Evolutionary conservation across 1,284 basidiomycete genomes (phyloP), one percentile per base, ranked within the genome.

Genomic region (Thecaphora frezii): DNA sequence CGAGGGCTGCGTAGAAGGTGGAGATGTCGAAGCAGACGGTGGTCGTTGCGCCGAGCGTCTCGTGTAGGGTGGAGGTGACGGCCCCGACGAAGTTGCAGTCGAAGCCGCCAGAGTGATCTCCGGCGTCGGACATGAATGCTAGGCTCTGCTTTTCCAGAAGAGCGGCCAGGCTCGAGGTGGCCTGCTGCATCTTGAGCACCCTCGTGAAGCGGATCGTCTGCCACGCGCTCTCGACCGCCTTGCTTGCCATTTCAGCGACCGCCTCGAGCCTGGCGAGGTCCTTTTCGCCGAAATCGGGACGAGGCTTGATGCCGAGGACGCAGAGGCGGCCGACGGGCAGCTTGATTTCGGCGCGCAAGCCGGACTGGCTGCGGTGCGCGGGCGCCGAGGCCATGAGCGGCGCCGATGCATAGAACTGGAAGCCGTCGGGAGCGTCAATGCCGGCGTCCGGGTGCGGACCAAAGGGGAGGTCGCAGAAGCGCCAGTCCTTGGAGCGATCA

Each of bases 321-420:
- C 40, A 41, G 9, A 41, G 23, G n/a, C 23, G 40, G 33, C 33
- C 33, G 8, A 36, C 18, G 10, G 33, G 16, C 7, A 36, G 12
- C 33, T 36, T 36, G 33, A 28, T 13, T 5, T 28, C 28, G n/a
- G n/a, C n/a, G n/a, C n/a, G n/a, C 28, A 13, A 28, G 28, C 13
- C 33, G 33, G 33, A 8, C 16, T 16, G 33, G 7, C 33, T 36
- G 33, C 33, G n/a, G n/a, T 14, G 33, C 33, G 33, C 33, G 33
- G 40, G 40, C 19, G 19, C 40, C 40, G 40, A 21, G 4, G 40
- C 40, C 40, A 41, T 41, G n/a, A 41, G 23, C 21, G 40, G 40
- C 4, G 40, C 40, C 19, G 21, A 22, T 41, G 40, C 40, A 18
- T 41, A 41, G 40, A 41, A 41, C 40, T 24, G 19, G 40, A 41